Evolutionary conservation across 768 basidiomycete species (phyloP), one percentile per base, ranked within the genome.

Genomic region (Boletellus sp.): DNA sequence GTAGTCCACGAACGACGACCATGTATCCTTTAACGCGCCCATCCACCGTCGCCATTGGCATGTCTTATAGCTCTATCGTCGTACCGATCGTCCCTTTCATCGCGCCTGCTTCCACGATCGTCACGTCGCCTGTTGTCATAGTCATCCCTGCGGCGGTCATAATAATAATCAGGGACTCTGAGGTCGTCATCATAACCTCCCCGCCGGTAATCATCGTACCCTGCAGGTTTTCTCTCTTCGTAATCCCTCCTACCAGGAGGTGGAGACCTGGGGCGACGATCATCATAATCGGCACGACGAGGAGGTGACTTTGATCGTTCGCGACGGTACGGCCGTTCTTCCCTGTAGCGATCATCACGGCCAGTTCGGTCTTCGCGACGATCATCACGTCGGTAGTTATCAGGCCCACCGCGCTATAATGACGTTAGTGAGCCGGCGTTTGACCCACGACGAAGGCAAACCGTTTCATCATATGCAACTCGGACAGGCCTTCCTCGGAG

Each of bases 141-240:
- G 67, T 87, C 85, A 69, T 90, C 87, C 83, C 86, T 86, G 75
- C 85, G 85, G 66, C 89, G 87, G 70, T 89, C 87, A 84, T 84
- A 83, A 83, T 85, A 82, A 77, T 79, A 80, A 78, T 89, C 85
- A 83, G 85, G 85, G 69, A 73, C 79, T 83, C 81, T 83, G 75
- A 81, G 85, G 71, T 84, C 84, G 83, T 87, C 85, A 81, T 83
- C 72, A 59, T 76, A 81, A 64, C 81, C 83, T 64, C 85, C 87
- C 72, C 89, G 84, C 70, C 89, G 84, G 71, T 82, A 77, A 80
- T 89, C 85, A 81, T 90, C 89, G 83, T 90, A 88, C 83, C 87
- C 87, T 84, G 86, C 85, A 83, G 86, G 80, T 79, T 85, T 85
- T 80, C 78, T 83, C 73, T 90, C 87, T 76, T 90, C 87, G 72